A percentile compares a stretch with the other conserved stretches of the same genome.
phyloP scores from a whole-genome alignment of 108 stramenopile species.

The Cyclotella kingstonii region DNA sequence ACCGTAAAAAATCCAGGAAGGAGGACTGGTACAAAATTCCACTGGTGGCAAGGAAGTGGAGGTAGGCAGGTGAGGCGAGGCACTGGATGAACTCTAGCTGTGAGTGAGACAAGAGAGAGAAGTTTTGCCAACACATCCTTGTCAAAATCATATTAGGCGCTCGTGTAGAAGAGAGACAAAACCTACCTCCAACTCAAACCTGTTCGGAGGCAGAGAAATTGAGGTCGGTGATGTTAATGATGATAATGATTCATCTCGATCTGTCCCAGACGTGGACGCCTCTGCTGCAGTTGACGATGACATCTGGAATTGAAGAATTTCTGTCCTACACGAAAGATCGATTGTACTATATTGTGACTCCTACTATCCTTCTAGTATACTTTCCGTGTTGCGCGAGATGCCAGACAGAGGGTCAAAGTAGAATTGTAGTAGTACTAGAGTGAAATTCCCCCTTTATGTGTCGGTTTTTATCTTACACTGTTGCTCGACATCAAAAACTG shows the following conservation, averaged over 20 bases:
- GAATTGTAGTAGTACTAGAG: too few species aligned
- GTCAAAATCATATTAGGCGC: background rate
- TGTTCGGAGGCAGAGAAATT: conserved; percentile 32
- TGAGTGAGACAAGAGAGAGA: background rate
- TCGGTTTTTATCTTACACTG: too few species aligned
- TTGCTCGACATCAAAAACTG: too few species aligned
- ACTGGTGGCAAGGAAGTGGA: conserved; percentile 76
- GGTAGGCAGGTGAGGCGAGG: conserved; percentile 84
- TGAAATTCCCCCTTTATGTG: too few species aligned
- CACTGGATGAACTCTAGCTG: conserved; percentile 69
- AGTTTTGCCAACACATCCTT: background rate
- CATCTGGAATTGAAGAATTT: too few species aligned
- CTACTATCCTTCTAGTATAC: too few species aligned
- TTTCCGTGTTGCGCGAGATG: too few species aligned
- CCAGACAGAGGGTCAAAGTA: too few species aligned
- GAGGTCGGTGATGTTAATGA: background rate
- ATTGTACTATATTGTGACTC: too few species aligned
- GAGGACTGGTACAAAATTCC: conserved; percentile 58
- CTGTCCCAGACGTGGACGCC: background rate
- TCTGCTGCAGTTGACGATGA: background rate
- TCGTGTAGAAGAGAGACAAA: background rate
- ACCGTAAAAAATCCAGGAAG: conserved; percentile 73
- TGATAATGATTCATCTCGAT: background rate
- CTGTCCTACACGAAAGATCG: too few species aligned
- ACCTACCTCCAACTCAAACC: conserved; percentile 45